Evolutionary conservation across 345 rosid species (phyloP).

Genomic region (Arabidopsis arenosa): DNA sequence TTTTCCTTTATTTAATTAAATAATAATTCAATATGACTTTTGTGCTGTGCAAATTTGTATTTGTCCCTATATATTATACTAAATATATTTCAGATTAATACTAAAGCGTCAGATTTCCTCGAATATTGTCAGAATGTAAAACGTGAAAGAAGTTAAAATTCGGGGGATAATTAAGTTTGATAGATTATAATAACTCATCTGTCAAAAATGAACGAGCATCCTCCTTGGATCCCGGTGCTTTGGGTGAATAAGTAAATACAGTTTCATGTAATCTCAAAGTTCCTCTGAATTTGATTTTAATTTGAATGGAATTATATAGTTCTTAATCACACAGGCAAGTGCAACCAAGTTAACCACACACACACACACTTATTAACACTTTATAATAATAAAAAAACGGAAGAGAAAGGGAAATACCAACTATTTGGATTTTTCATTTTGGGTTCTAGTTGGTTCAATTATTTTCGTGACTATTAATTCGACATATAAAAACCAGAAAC

Average conservation of each 20-base stretch:
- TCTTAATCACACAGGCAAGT: neutral
- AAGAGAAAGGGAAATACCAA: slow-evolving; percentile 1
- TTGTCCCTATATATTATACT: slow-evolving; percentile 30
- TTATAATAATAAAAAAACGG: neutral
- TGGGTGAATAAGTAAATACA: slow-evolving; percentile 30
- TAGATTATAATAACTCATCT: slow-evolving; percentile 25
- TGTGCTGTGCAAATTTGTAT: slow-evolving; percentile 45
- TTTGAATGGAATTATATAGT: neutral
- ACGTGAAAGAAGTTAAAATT: slow-evolving; percentile 34
- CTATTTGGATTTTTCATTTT: slow-evolving; percentile 34
- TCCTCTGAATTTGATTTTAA: neutral
- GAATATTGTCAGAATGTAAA: slow-evolving; percentile 46
- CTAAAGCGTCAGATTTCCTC: slow-evolving; percentile 33
- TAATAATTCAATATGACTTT: slow-evolving; percentile 29
- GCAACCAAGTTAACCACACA: neutral
- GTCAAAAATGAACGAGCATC: slow-evolving; percentile 26
- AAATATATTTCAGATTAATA: slow-evolving; percentile 6
- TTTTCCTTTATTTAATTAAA: slow-evolving; percentile 5
- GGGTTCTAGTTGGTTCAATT: slow-evolving; percentile 31
- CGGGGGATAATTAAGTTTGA: slow-evolving; percentile 21
- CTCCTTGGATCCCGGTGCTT: slow-evolving; percentile 39
- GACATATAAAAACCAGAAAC: neutral
- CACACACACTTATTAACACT: neutral
- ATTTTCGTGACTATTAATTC: neutral
- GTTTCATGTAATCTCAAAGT: too few relatives aligned